phyloP scores from a whole-genome alignment of 2,329 filamentous ascomycete species.

The Ascocoryne sarcoides region DNA sequence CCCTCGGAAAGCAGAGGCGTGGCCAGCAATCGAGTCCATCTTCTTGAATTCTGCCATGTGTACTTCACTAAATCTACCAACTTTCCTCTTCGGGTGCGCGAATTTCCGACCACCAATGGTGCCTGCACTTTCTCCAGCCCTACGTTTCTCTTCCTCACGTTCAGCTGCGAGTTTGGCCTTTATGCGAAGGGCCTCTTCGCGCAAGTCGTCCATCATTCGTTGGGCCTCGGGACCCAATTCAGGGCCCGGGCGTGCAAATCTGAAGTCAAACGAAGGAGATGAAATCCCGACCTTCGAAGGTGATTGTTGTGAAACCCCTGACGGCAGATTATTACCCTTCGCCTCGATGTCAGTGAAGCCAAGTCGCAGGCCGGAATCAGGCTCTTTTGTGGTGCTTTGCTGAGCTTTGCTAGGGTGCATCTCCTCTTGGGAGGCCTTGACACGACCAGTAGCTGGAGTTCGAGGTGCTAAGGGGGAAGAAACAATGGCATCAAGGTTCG shows the following conservation, averaged over 20 bases:
- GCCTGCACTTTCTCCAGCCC: constrained; percentile 33
- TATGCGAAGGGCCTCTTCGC: constrained; percentile 62
- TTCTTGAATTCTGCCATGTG: constrained; percentile 90
- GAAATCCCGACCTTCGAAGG: constrained; percentile 51
- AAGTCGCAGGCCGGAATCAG: constrained; percentile 71
- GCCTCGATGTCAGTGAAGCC: constrained; percentile 65
- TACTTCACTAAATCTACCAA: constrained; percentile 70
- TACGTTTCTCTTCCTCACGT: constrained; percentile 44
- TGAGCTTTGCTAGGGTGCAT: constrained; percentile 89
- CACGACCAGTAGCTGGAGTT: constrained; percentile 57
- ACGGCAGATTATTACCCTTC: constrained; percentile 32
- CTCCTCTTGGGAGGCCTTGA: constrained; percentile 66
- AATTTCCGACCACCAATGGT: constrained; percentile 54
- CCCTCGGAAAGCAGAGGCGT: constrained; percentile 69
- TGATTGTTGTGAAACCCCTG: constrained; percentile 45
- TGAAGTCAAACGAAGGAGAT: constrained; percentile 58
- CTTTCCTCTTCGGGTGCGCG: constrained; percentile 69
- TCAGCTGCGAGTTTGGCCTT: constrained; percentile 59
- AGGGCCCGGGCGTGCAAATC: constrained; percentile 45
- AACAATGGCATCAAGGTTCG: constrained; percentile 17
- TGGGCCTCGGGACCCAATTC: constrained; percentile 54
- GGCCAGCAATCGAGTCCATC: constrained; percentile 91
- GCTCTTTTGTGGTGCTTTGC: constrained; percentile 61
- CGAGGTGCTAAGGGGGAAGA: constrained; percentile 22
- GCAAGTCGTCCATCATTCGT: constrained; percentile 56